A percentile compares a stretch with the other conserved stretches of the same genome.
These are phyloP conservation scores for Diphasiastrum complanatum DNA, from an alignment of 83 land plant species.

Conservation along the genomic window DNA sequence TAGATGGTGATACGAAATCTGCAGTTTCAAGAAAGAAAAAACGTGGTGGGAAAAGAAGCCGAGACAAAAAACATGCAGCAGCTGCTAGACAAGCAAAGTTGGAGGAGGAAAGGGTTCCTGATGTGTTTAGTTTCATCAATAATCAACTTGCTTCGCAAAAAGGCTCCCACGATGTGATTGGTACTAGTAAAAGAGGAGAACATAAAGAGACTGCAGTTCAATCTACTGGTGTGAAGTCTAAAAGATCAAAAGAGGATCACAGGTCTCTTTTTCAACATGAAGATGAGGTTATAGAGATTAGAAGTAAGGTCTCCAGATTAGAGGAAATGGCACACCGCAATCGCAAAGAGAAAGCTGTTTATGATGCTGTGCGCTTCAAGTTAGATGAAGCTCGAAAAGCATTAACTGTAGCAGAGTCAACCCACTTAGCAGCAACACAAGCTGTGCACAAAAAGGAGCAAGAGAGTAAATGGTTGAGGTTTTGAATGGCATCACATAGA, in stretches of 20 bases:
- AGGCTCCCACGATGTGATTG: not conserved
- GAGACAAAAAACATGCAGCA: slow-evolving; percentile 78
- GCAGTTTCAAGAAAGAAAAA: slow-evolving; percentile 46
- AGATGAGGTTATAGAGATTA: slow-evolving; percentile 68
- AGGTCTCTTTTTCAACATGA: slow-evolving; percentile 56
- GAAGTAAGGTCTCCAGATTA: slow-evolving; percentile 49
- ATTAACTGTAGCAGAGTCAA: slow-evolving; percentile 56
- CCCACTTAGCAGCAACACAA: slow-evolving; percentile 58
- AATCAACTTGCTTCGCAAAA: slow-evolving; percentile 63
- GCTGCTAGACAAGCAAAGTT: slow-evolving; percentile 58
- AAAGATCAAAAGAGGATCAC: slow-evolving; percentile 39
- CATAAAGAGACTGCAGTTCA: too few relatives aligned
- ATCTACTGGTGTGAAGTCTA: not conserved
- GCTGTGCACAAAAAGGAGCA: slow-evolving; percentile 74
- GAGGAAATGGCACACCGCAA: slow-evolving; percentile 85
- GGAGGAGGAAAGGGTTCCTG: slow-evolving; percentile 47
- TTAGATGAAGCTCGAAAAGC: slow-evolving; percentile 56
- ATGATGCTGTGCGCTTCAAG: slow-evolving; percentile 69
- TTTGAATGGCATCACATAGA: too few relatives aligned
- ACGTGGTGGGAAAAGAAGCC: slow-evolving; percentile 89
- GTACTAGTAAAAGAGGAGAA: not conserved
- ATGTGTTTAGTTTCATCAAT: slow-evolving; percentile 84
- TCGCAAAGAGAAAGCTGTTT: slow-evolving; percentile 72
- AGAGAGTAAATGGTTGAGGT: slow-evolving; percentile 83
- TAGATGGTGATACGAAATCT: slow-evolving; percentile 3